Base-by-base conservation (phyloP, 495 filamentous ascomycete species). In the Annulohypoxylon maeteangense region DNA sequence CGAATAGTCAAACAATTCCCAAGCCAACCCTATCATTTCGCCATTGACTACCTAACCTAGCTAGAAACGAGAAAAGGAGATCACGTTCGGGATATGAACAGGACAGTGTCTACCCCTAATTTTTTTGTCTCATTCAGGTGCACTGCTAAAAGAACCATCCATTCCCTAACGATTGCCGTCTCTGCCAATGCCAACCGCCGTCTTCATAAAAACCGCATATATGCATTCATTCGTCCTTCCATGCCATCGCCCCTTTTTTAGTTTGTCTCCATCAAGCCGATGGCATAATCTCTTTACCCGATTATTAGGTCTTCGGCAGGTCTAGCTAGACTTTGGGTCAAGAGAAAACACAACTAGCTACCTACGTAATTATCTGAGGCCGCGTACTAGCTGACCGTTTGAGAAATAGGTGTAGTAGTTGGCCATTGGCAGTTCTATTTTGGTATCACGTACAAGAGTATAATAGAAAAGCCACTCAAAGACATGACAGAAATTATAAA, bases 401-500 rank as follows among this genome's bases (percentile, higher is more conserved):
- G 20, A 60, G 29, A 47, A 55, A 36, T 25, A 34, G 54, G 44
- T 58, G 61, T n/a, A 45, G 67, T 58, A 23, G 23, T 32, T 25
- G 18, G 42, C 42, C 40, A 57, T 34, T 34, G 53, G 54, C 57
- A 62, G 55, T 68, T 73, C 70, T 73, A 73, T 73, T 57, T 66
- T 73, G 70, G 70, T 73, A 73, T 73, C 70, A 73, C 65, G 48
- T 73, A 69, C 65, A 69, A 66, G 27, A 69, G 50, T 65, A 69
- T 65, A 57, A 32, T 23, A 48, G 48, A 45, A 60, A 29, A 54
- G 65, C 22, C 22, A 36, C 53, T 44, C 29, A 69, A 44, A 69
- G 62, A 54, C 62, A 14, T 53, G 61, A 38, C 58, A 38, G 36
- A 66, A 54, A 44, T 38, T 65, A 72, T 64, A 72, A 58, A 50